These are phyloP conservation scores for Tulasnella sp. DNA, from an alignment of 768 basidiomycete species.

Conservation along the genomic window DNA sequence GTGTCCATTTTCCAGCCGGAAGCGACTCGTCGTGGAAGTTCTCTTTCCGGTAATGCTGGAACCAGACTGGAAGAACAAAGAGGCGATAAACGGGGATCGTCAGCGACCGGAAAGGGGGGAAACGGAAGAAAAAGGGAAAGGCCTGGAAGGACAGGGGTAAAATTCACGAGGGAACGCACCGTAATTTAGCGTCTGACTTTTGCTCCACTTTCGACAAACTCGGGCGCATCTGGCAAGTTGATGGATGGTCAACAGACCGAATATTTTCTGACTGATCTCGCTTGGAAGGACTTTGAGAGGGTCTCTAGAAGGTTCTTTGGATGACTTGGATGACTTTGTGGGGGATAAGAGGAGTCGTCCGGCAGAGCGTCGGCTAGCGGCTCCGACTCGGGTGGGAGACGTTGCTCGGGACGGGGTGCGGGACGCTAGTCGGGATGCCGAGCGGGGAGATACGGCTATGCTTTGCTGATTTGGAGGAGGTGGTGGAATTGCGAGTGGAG, in stretches of 20 bases:
- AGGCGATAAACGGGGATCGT: constrained; percentile 9
- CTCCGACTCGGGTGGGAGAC: constrained; percentile 31
- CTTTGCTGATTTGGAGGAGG: constrained; percentile 26
- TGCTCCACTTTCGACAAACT: constrained; percentile 80
- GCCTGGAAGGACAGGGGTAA: not conserved
- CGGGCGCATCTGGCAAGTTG: constrained; percentile 71
- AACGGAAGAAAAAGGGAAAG: not conserved
- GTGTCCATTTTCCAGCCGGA: constrained; percentile 83
- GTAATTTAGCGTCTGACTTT: constrained; percentile 86
- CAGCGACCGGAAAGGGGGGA: not conserved
- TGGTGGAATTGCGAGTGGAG: constrained; percentile 36
- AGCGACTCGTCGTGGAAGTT: constrained; percentile 74
- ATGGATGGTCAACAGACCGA: constrained; percentile 49
- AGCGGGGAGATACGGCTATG: constrained; percentile 18
- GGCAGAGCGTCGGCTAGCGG: constrained; percentile 43
- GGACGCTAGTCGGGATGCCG: constrained; percentile 30
- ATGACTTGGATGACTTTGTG: constrained; percentile 21
- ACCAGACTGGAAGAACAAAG: constrained; percentile 69
- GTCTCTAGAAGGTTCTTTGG: constrained; percentile 36
- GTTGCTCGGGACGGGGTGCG: constrained; percentile 36
- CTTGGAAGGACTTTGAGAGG: constrained; percentile 69
- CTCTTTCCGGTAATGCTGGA: constrained; percentile 81
- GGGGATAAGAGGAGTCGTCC: constrained; percentile 42
- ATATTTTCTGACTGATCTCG: constrained; percentile 72
- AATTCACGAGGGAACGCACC: constrained; percentile 39